phyloP scores from a whole-genome alignment of 1,139 yeast species.

The Scheffersomyces stambukii region DNA sequence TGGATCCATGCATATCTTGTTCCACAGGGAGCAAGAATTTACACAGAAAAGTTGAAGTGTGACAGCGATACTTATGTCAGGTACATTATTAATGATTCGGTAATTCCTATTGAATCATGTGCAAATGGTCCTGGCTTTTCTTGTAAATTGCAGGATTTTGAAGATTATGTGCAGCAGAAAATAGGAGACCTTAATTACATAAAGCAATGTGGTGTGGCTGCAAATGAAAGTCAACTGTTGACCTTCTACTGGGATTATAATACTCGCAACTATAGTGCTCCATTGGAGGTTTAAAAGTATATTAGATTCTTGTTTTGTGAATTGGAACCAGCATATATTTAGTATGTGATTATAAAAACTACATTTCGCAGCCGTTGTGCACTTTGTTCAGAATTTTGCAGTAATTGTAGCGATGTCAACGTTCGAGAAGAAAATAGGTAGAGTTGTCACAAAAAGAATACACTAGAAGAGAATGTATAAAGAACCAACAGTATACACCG shows the following conservation, averaged over 20 bases:
- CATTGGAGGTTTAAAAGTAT: conserved; percentile 5
- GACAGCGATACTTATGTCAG: conserved; percentile 3
- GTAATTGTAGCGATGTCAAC: conserved; percentile 1
- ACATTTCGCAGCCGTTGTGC: background rate
- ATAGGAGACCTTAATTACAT: conserved; percentile 23
- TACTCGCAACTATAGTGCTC: conserved; percentile 22
- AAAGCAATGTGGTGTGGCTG: conserved; percentile 25
- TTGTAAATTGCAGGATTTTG: conserved; percentile 27
- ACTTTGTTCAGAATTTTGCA: background rate
- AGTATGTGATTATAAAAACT: background rate
- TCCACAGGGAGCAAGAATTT: conserved; percentile 52
- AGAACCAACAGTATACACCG: too few relatives aligned
- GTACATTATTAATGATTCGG: conserved; percentile 45
- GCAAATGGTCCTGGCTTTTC: conserved; percentile 31
- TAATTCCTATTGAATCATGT: conserved; percentile 41
- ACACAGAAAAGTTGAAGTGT: conserved; percentile 42
- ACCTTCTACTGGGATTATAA: conserved; percentile 33
- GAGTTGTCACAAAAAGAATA: too few relatives aligned
- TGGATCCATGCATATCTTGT: conserved; percentile 40
- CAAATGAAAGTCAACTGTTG: conserved; percentile 15
- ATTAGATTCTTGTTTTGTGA: background rate
- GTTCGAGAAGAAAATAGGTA: too few relatives aligned
- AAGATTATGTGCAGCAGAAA: conserved; percentile 26
- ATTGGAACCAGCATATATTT: background rate
- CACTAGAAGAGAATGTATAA: too few relatives aligned